Evolutionary conservation across 352 stramenopile genomes (phyloP).

Genomic region (Globisporangium rhizosaccharum): DNA sequence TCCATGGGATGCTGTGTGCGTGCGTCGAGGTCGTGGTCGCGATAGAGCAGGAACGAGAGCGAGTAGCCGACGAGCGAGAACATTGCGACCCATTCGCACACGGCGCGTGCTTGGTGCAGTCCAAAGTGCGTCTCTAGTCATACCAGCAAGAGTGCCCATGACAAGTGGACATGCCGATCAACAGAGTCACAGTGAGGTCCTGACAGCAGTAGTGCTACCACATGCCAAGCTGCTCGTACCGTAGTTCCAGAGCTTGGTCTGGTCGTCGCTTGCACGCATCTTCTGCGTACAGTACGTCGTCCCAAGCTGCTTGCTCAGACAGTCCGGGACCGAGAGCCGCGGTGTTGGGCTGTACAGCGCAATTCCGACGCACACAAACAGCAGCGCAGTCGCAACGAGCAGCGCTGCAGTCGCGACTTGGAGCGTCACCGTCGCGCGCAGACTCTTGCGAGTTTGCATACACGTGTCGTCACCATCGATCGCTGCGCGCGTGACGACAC

Average conservation of each 20-base stretch:
- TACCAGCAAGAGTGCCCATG: background rate
- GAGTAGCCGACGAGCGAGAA: constrained; percentile 49
- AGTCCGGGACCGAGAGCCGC: constrained; percentile 16
- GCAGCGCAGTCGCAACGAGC: constrained; percentile 17
- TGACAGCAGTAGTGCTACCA: background rate
- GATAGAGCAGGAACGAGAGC: constrained; percentile 31
- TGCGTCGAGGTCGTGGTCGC: constrained; percentile 8
- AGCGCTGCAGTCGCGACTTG: constrained; percentile 18
- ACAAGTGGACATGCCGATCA: background rate
- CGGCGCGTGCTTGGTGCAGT: constrained; percentile 34
- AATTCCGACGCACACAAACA: constrained; percentile 19
- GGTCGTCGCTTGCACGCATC: constrained; percentile 24
- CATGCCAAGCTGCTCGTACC: constrained; percentile 14
- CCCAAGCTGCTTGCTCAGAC: constrained; percentile 25
- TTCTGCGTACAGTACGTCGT: constrained; percentile 26
- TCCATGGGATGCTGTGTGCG: background rate
- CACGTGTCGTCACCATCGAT: background rate
- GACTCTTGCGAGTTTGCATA: constrained; percentile 3
- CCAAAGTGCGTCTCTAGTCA: constrained; percentile 18
- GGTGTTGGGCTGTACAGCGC: constrained; percentile 7
- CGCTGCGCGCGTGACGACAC: constrained; percentile 6
- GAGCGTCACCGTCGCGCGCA: constrained; percentile 17
- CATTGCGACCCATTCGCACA: constrained; percentile 40
- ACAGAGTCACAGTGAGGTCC: background rate
- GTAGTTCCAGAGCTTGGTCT: constrained; percentile 44